Conservation (phyloP, 441 rosid species). For the Euphorbia corollata region DNA sequence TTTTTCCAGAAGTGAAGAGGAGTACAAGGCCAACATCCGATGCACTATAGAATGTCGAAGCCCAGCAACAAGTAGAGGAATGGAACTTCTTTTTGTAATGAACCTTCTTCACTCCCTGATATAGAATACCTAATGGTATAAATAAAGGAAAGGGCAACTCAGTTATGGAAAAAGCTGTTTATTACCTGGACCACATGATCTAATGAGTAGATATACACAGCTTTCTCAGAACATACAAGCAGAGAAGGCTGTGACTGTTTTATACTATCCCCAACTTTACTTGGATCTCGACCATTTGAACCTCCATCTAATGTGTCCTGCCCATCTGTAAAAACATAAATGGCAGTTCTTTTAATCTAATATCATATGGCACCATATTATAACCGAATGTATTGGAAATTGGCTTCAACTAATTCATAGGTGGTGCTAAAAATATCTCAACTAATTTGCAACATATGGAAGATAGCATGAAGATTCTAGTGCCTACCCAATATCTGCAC, state of each 20-base stretch:
- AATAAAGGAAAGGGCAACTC: slow-evolving; percentile 5
- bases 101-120: slow-evolving; percentile 75
- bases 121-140: slow-evolving; percentile 8
- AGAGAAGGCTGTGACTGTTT: slow-evolving; percentile 41
- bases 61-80: slow-evolving; percentile 69
- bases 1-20: slow-evolving; percentile 50
- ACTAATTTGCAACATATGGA: not conserved
- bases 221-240: slow-evolving; percentile 80
- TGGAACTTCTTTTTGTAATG: slow-evolving; percentile 74
- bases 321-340: slow-evolving; percentile 38
- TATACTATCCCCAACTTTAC: slow-evolving; percentile 37
- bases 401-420: too few relatives aligned
- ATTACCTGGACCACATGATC: slow-evolving; percentile 61
- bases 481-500: slow-evolving; percentile 68
- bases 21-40: slow-evolving; percentile 72
- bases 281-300: slow-evolving; percentile 28
- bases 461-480: slow-evolving; percentile 14
- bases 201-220: slow-evolving; percentile 69
- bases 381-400: too few relatives aligned
- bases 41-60: slow-evolving; percentile 54
- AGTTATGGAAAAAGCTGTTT: not conserved
- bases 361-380: not conserved
- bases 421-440: not conserved
- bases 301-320: slow-evolving; percentile 34
- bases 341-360: not conserved